Evolutionary conservation across 805 yeast genomes (phyloP).

Genomic region (Monosporozyma servazzii): DNA sequence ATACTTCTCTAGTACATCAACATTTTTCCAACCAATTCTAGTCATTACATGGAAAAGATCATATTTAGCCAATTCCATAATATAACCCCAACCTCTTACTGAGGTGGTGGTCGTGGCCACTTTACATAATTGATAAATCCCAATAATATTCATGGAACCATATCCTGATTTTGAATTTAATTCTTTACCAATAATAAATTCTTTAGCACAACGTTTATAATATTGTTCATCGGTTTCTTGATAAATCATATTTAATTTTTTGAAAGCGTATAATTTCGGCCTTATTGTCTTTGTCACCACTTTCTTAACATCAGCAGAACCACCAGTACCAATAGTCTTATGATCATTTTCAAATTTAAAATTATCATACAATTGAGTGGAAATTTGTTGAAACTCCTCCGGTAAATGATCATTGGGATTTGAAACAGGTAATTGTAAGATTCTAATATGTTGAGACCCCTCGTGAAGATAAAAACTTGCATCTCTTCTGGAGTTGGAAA

Average conservation of each 20-base stretch:
- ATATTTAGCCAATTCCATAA: slow-evolving; percentile 56
- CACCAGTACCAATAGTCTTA: slow-evolving; percentile 60
- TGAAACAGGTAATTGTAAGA: slow-evolving; percentile 52
- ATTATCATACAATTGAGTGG: slow-evolving; percentile 43
- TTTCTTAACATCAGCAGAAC: slow-evolving; percentile 56
- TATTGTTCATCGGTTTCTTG: slow-evolving; percentile 58
- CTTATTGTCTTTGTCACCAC: slow-evolving; percentile 21
- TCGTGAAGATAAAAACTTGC: slow-evolving; percentile 27
- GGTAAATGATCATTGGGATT: slow-evolving; percentile 63
- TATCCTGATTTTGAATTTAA: slow-evolving; percentile 22
- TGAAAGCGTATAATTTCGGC: slow-evolving; percentile 45
- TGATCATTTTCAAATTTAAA: slow-evolving; percentile 40
- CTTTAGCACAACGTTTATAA: slow-evolving; percentile 55
- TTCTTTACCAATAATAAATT: slow-evolving; percentile 50
- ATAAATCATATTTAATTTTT: slow-evolving; percentile 49
- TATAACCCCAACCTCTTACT: slow-evolving; percentile 69
- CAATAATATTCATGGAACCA: slow-evolving; percentile 8
- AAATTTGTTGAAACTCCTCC: slow-evolving; percentile 38
- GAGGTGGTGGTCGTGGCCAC: slow-evolving; percentile 46
- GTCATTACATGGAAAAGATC: slow-evolving; percentile 51
- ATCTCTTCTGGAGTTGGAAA: slow-evolving; percentile 9
- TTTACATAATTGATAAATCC: slow-evolving; percentile 22
- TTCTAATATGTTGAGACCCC: slow-evolving; percentile 33
- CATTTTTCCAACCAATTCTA: slow-evolving; percentile 50
- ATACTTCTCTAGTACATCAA: slow-evolving; percentile 42